phyloP scores from a whole-genome alignment of 2,329 filamentous ascomycete genomes.

The Mariannaea elegans region DNA sequence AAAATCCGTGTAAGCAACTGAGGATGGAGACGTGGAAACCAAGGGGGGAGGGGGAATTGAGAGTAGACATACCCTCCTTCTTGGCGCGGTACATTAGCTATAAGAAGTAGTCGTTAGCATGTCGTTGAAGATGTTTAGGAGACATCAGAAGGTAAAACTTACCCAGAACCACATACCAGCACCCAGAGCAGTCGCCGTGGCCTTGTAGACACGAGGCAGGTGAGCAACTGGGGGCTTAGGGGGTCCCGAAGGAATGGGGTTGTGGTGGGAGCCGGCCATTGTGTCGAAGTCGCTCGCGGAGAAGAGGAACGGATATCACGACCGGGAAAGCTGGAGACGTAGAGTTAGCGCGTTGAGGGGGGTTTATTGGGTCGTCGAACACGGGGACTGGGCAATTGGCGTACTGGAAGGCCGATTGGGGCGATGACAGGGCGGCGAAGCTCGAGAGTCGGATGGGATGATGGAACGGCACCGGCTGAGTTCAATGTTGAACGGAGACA shows the following conservation, averaged over 20 bases:
- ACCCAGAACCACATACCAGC: slow-evolving; percentile 99
- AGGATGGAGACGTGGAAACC: not conserved
- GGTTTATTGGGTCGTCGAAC: not conserved
- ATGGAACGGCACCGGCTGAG: slow-evolving; percentile 5
- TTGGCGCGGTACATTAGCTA: slow-evolving; percentile 89
- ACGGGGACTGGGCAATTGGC: slow-evolving; percentile 14
- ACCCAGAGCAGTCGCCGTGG: slow-evolving; percentile 85
- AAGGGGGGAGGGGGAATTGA: not conserved
- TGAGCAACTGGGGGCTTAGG: slow-evolving; percentile 57
- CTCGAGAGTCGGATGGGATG: slow-evolving; percentile 10
- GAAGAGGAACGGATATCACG: slow-evolving; percentile 1
- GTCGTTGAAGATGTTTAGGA: not conserved
- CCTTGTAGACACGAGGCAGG: slow-evolving; percentile 75
- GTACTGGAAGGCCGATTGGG: slow-evolving; percentile 35
- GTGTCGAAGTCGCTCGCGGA: slow-evolving; percentile 23
- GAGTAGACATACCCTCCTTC: slow-evolving; percentile 76
- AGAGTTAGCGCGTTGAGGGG: not conserved
- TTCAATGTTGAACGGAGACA: slow-evolving; percentile 31
- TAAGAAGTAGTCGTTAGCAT: not conserved
- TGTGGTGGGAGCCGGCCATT: slow-evolving; percentile 38
- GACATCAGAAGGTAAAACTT: slow-evolving; percentile 49
- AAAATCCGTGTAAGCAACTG: slow-evolving; percentile 21
- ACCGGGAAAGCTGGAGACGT: slow-evolving; percentile 5
- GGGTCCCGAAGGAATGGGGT: slow-evolving; percentile 43
- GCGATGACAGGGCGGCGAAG: slow-evolving; percentile 25